Percentiles rank a stretch among this genome's conserved stretches.
Evolutionary conservation across 108 stramenopile genomes (phyloP).

Genomic region (Fragilaria crotonensis): DNA sequence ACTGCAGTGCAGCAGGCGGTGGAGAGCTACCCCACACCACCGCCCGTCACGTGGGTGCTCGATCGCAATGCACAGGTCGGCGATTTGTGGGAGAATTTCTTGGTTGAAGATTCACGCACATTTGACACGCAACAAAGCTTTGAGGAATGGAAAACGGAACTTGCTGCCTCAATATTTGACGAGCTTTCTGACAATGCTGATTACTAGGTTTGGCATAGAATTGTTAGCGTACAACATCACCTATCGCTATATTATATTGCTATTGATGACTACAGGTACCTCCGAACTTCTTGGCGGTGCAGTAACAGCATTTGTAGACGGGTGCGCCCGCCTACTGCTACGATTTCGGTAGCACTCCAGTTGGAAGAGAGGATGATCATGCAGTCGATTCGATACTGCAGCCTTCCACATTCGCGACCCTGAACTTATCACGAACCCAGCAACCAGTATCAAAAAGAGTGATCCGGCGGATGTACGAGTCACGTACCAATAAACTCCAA

Average conservation of each 20-base stretch:
- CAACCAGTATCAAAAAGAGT: conserved; percentile 1
- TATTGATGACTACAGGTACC: too few species aligned
- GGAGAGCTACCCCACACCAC: conserved; percentile 14
- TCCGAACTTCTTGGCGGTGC: too few species aligned
- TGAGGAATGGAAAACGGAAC: conserved; percentile 11
- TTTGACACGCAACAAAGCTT: conserved; percentile 1
- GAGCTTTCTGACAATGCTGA: not conserved
- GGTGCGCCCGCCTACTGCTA: too few species aligned
- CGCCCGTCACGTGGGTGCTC: conserved; percentile 6
- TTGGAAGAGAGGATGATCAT: conserved; percentile 3
- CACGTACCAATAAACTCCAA: not conserved
- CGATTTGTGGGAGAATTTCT: not conserved
- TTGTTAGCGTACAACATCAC: too few species aligned
- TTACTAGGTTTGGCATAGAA: too few species aligned
- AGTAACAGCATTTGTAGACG: too few species aligned
- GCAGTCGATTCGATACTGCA: not conserved
- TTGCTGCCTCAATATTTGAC: conserved; percentile 6
- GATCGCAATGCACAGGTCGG: not conserved
- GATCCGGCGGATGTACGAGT: not conserved
- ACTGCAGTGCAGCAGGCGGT: conserved; percentile 3
- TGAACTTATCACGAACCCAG: not conserved
- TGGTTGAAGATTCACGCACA: conserved; percentile 17
- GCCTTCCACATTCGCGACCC: not conserved
- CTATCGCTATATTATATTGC: too few species aligned
- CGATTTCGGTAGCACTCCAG: conserved; percentile 1